A percentile compares a stretch with the other conserved stretches of the same genome.
phyloP scores from a whole-genome alignment of 768 basidiomycete species.

The Piloderma croceum region DNA sequence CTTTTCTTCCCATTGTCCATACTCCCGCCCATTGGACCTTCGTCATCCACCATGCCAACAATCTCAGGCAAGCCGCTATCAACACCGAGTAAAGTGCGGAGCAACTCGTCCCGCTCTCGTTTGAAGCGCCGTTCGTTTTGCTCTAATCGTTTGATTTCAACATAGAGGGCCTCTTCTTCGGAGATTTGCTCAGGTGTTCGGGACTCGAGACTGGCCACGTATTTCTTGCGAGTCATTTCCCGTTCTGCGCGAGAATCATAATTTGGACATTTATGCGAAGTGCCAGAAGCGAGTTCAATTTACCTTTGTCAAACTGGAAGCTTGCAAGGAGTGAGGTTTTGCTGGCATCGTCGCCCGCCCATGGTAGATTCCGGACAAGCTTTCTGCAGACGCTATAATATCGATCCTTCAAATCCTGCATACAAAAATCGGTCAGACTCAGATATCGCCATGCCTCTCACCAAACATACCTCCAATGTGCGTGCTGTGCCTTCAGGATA shows the following conservation, averaged over 20 bases:
- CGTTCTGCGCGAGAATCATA: constrained; percentile 49
- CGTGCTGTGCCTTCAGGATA: constrained; percentile 50
- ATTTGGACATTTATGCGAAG: not conserved
- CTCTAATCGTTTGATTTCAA: constrained; percentile 92
- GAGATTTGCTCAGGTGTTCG: constrained; percentile 86
- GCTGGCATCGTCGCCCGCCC: constrained; percentile 72
- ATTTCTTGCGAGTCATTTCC: constrained; percentile 83
- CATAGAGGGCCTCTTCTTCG: constrained; percentile 91
- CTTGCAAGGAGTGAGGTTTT: constrained; percentile 63
- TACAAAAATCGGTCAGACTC: not conserved
- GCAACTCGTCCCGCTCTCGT: constrained; percentile 80
- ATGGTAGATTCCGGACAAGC: constrained; percentile 78
- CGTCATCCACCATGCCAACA: constrained; percentile 49
- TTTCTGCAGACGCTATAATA: constrained; percentile 91
- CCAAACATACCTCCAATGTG: constrained; percentile 60
- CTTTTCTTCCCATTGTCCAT: constrained; percentile 52
- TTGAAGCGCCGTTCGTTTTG: constrained; percentile 87
- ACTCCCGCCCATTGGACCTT: constrained; percentile 44
- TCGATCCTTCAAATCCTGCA: constrained; percentile 86
- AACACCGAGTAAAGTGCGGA: constrained; percentile 77
- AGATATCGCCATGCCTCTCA: not conserved
- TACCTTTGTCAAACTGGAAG: constrained; percentile 87
- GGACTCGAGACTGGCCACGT: constrained; percentile 79
- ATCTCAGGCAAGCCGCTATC: constrained; percentile 82
- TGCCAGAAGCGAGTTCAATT: constrained; percentile 4